A percentile compares a stretch with the other conserved stretches of the same genome.
Evolutionary conservation across 345 rosid species (phyloP).

Genomic region (Aegle marmelos): DNA sequence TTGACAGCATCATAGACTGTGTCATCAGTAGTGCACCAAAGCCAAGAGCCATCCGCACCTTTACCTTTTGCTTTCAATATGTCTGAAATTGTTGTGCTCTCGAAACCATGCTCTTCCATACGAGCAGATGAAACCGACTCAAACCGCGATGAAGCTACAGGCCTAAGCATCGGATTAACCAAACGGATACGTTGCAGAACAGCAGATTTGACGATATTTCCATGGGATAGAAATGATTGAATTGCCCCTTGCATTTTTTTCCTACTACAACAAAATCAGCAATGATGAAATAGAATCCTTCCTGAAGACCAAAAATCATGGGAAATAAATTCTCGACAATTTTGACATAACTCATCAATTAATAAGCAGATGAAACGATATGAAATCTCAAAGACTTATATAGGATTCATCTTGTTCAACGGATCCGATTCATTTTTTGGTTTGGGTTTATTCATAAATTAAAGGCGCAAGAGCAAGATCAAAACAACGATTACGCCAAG

Average conservation of each 20-base stretch:
- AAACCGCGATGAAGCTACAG: conserved; percentile 46
- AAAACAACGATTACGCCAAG: background rate
- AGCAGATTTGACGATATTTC: conserved; percentile 49
- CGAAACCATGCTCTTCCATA: conserved; percentile 92
- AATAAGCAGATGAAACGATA: background rate
- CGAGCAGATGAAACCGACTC: conserved; percentile 59
- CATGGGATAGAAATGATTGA: conserved; percentile 43
- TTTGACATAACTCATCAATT: too few relatives aligned
- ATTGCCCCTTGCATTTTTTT: conserved; percentile 59
- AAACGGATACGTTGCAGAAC: conserved; percentile 62
- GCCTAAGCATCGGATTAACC: conserved; percentile 47
- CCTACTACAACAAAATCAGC: background rate
- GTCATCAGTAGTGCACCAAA: conserved; percentile 97
- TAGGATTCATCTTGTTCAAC: background rate
- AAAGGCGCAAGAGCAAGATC: background rate
- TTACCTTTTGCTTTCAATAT: conserved; percentile 78
- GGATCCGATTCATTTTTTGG: background rate
- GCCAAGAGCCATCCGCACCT: conserved; percentile 97
- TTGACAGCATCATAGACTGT: conserved; percentile 88
- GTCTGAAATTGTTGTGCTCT: conserved; percentile 82
- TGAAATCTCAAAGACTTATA: background rate
- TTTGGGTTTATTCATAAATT: background rate
- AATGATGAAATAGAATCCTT: too few relatives aligned
- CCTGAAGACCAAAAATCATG: background rate
- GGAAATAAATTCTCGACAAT: background rate